These are phyloP conservation scores for Isoetes taiwanensis DNA, from an alignment of 75 land plant species.

Conservation along the genomic window DNA sequence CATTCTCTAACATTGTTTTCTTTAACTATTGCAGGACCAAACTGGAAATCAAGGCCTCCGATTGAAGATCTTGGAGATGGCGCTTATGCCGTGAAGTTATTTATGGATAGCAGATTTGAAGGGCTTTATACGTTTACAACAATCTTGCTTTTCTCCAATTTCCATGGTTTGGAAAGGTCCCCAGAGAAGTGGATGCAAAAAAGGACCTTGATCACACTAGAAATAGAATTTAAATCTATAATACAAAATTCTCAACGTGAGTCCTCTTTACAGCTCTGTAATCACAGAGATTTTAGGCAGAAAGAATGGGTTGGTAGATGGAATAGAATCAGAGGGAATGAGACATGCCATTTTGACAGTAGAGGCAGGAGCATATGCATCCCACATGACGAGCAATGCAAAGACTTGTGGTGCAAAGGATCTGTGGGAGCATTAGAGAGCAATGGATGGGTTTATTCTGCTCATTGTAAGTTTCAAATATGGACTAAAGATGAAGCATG, in stretches of 20 bases:
- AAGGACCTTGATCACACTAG: too few species aligned
- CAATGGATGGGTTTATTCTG: slow-evolving; percentile 9
- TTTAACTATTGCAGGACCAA: too few species aligned
- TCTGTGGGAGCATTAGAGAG: not conserved
- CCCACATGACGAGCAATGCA: not conserved
- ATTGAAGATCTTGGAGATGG: slow-evolving; percentile 12
- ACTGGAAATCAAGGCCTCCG: slow-evolving; percentile 23
- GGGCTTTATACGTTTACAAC: slow-evolving; percentile 12
- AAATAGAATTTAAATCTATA: too few species aligned
- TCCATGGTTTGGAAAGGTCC: too few species aligned
- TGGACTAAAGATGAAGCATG: not conserved
- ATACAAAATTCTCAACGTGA: too few species aligned
- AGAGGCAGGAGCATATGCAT: not conserved
- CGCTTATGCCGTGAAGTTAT: slow-evolving; percentile 3
- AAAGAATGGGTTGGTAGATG: slow-evolving; percentile 2
- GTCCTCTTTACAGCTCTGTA: too few species aligned
- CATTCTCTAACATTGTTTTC: too few species aligned
- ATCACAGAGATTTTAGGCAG: too few species aligned
- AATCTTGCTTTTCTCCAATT: slow-evolving; percentile 12
- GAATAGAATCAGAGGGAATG: not conserved
- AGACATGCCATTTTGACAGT: not conserved
- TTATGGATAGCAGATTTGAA: slow-evolving; percentile 9
- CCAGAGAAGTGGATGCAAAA: too few species aligned
- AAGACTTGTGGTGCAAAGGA: not conserved
- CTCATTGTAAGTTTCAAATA: slow-evolving; percentile 3